Evolutionary conservation across 2,329 filamentous ascomycete genomes (phyloP), one percentile per base, ranked within the genome.

Genomic region (Colletotrichum spaethianum): DNA sequence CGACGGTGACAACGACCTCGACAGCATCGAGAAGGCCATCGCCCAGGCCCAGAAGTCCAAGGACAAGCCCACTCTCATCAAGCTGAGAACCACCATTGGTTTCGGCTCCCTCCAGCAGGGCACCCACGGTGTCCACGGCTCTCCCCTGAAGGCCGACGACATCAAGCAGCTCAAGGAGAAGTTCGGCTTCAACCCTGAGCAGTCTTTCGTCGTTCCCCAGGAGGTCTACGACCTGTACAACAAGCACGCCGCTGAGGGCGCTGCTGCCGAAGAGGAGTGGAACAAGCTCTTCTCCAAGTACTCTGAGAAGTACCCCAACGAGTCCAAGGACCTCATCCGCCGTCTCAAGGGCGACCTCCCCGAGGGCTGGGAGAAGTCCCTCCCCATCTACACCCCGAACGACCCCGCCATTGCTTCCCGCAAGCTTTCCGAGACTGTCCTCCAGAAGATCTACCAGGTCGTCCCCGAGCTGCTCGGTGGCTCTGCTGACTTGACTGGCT

Each of bases 61-160:
- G 84, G 91, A 98, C 90, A 99, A 98, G 93, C 96, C 96, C 75
- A 93, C 95, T 74, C 87, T 99, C 80, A 98, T 99, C 89, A 95
- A 97, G 89, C 91, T 99, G 79, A 95, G 92, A 83, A 99, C 96
- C 82, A 98, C 94, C 83, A 99, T 99, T 82, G 96, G 96, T 80
- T 99, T 93, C 86, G 96, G 96, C 79, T 98, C 96, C 78, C 91
- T 93, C 85, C 91, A 96, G 79, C 91, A 97, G 88, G 96, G 96
- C 80, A 98, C 96, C 77, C 93, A 94, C 83, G 94, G 94, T 84
- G 96, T 99, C 75, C 96, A 99, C 90, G 96, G 96, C 78, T 95
- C 96, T 83, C 93, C 96, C 74, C 91, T 99, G 77, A 98, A 98
- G 92, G 90, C 92, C 76, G 96, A 98, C 79, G 96, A 99, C 83